Base-by-base conservation (phyloP, 257 asterid genomes). In the Haberlea rhodopensis region DNA sequence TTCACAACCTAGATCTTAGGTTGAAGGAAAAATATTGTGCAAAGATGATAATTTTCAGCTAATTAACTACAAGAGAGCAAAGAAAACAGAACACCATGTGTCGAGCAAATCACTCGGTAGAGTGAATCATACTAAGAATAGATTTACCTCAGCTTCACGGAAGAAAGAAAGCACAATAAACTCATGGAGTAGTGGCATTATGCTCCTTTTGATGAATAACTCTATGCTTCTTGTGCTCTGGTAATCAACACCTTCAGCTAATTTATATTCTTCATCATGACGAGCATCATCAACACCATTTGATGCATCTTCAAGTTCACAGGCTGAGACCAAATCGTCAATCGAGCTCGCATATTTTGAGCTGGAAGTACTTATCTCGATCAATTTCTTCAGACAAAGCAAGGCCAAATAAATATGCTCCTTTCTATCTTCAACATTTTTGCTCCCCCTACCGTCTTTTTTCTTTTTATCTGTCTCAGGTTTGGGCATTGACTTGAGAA, bases 121-220 rank as follows among this genome's bases (percentile, higher is more conserved):
- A n/a, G n/a, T n/a, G n/a, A n/a, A n/a, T n/a, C n/a, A n/a, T n/a
- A n/a, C n/a, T n/a, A n/a, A n/a, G n/a, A 15, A 65, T 18, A 22
- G 26, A 43, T 64, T 71, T 82, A 87, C 97, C 97, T 89, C 94
- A 74, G 83, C 89, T 79, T 87, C 97, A 7, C 81, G 79, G 73
- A 69, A 83, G 74, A 83, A 81, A 73, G 94, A 81, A 55, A 46
- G 25, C 48, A 68, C 80, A 28, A 87, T 86, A 43, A 87, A 81
- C 74, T 75, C 80, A 45, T 43, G 20, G 34, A 87, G 82, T 74
- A 89, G 67, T 56, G 85, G 87, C 77, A 74, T 69, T 67, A 87
- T 71, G 70, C 65, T 72, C 71, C 65, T 83, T 73, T 77, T 81
- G 69, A 84, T 79, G 64, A 85, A 80, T 51, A 81, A 59, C 71